phyloP scores from a whole-genome alignment of 1,284 basidiomycete genomes.

The Trametes pubescens region DNA sequence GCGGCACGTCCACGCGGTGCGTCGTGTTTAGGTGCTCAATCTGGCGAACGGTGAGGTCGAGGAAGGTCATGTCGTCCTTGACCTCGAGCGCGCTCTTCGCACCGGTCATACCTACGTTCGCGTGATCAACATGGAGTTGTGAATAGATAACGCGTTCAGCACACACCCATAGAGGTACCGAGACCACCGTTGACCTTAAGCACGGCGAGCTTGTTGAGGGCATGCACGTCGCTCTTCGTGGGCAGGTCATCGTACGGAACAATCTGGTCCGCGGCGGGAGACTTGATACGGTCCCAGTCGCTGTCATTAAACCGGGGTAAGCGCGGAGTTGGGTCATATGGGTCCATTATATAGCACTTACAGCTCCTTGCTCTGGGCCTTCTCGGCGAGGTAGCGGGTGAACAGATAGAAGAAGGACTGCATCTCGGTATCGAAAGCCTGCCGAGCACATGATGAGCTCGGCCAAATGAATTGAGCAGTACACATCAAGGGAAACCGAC shows the following conservation, averaged over 20 bases:
- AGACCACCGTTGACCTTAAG: slow-evolving; percentile 99
- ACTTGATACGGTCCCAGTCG: slow-evolving; percentile 97
- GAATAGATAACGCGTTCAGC: not conserved
- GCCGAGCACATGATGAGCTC: slow-evolving; percentile 52
- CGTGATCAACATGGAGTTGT: slow-evolving; percentile 1
- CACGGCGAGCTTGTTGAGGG: slow-evolving; percentile 94
- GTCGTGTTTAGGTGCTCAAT: slow-evolving; percentile 91
- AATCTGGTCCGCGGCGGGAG: slow-evolving; percentile 93
- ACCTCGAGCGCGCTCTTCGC: slow-evolving; percentile 93
- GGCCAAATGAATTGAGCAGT: slow-evolving; percentile 17
- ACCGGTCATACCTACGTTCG: slow-evolving; percentile 81
- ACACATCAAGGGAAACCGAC: slow-evolving; percentile 51
- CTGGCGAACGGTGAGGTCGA: slow-evolving; percentile 96
- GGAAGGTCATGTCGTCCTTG: slow-evolving; percentile 98
- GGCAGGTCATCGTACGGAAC: slow-evolving; percentile 86
- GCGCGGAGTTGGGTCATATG: slow-evolving; percentile 8
- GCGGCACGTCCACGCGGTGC: slow-evolving; percentile 85
- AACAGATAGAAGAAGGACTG: slow-evolving; percentile 99
- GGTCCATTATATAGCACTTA: slow-evolving; percentile 52
- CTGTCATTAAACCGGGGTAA: slow-evolving; percentile 82
- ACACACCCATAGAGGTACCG: slow-evolving; percentile 93
- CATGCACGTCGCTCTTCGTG: slow-evolving; percentile 52
- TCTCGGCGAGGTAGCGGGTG: slow-evolving; percentile 96
- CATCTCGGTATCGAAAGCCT: slow-evolving; percentile 99
- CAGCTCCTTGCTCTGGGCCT: slow-evolving; percentile 95